Percentiles rank a stretch among this genome's conserved stretches.
phyloP scores from a whole-genome alignment of 192 early-diverging fungal genomes.

The Podila epicladia region DNA sequence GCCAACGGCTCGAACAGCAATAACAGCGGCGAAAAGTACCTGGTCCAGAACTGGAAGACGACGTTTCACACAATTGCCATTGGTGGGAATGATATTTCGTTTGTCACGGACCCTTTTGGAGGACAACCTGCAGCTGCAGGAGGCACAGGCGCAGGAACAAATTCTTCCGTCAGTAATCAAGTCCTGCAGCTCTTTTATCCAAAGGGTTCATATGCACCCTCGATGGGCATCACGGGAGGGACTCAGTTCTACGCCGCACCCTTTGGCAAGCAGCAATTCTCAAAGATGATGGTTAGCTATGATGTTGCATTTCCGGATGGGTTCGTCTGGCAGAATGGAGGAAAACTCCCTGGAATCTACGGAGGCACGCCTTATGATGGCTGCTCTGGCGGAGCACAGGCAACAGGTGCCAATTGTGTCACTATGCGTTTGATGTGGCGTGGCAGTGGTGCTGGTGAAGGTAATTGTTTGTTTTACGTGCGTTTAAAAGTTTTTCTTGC shows the following conservation, averaged over 20 bases:
- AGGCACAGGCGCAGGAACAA: slow-evolving; percentile 2
- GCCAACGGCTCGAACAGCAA: slow-evolving; percentile 4
- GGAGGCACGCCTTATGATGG: slow-evolving; percentile 52
- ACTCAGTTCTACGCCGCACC: slow-evolving; percentile 57
- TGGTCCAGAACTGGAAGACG: slow-evolving; percentile 37
- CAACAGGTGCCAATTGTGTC: slow-evolving; percentile 56
- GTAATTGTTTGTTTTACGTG: slow-evolving; percentile 9
- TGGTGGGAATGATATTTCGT: slow-evolving; percentile 46
- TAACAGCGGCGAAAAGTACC: slow-evolving; percentile 10
- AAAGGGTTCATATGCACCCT: slow-evolving; percentile 57
- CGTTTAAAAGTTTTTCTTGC: not conserved
- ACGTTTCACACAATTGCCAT: slow-evolving; percentile 35
- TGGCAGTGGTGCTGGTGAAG: slow-evolving; percentile 40
- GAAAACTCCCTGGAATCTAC: slow-evolving; percentile 60
- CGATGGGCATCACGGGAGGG: slow-evolving; percentile 44
- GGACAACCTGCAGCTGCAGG: not conserved
- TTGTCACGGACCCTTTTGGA: slow-evolving; percentile 49
- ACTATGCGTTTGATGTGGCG: slow-evolving; percentile 65
- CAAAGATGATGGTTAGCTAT: slow-evolving; percentile 57
- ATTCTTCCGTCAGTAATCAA: not conserved
- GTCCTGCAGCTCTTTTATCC: slow-evolving; percentile 54
- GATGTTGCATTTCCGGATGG: slow-evolving; percentile 54
- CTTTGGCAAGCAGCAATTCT: slow-evolving; percentile 45
- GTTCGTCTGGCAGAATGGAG: slow-evolving; percentile 58
- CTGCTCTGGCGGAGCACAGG: slow-evolving; percentile 58